Percentiles rank a stretch among this genome's conserved stretches.
Conservation (phyloP, 257 asterid species). For the Anisodus tanguticus region DNA sequence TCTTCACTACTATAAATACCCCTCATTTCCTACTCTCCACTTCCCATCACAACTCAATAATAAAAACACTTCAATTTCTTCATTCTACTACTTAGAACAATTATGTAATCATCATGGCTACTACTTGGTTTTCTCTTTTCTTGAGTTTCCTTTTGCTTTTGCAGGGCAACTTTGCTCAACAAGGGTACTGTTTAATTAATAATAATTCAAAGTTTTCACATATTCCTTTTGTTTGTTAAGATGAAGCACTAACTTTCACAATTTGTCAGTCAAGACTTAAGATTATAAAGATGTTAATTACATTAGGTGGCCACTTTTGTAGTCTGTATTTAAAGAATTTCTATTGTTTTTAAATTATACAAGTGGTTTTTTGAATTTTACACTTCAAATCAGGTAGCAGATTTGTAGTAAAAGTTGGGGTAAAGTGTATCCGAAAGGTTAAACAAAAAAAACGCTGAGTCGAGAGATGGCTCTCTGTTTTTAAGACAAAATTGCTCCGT, state of each 20-base stretch:
- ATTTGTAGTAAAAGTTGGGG: too few species aligned
- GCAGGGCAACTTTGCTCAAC: slow-evolving; percentile 45
- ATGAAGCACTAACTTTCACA: not conserved
- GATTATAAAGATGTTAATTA: not conserved
- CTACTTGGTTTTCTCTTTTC: slow-evolving; percentile 31
- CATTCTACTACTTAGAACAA: not conserved
- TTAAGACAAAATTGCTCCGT: too few species aligned
- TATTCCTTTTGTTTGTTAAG: not conserved
- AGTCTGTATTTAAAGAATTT: not conserved
- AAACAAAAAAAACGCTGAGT: too few species aligned
- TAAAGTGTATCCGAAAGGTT: too few species aligned
- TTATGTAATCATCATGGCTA: slow-evolving; percentile 42
- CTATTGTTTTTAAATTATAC: not conserved
- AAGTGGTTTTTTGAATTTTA: not conserved
- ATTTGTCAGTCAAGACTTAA: not conserved
- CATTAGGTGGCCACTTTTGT: not conserved
- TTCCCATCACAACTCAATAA: slow-evolving; percentile 29
- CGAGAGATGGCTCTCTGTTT: too few species aligned
- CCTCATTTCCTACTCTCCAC: slow-evolving; percentile 31
- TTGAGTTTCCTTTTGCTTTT: slow-evolving; percentile 40
- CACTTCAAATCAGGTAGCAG: not conserved
- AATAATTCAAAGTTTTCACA: too few species aligned
- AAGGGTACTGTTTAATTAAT: slow-evolving; percentile 16
- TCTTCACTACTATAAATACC: slow-evolving; percentile 37
- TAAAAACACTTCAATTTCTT: not conserved